Evolutionary conservation across 2,329 filamentous ascomycete species (phyloP), one percentile per base, ranked within the genome.

Genomic region (Ophiosphaerella herpotricha): DNA sequence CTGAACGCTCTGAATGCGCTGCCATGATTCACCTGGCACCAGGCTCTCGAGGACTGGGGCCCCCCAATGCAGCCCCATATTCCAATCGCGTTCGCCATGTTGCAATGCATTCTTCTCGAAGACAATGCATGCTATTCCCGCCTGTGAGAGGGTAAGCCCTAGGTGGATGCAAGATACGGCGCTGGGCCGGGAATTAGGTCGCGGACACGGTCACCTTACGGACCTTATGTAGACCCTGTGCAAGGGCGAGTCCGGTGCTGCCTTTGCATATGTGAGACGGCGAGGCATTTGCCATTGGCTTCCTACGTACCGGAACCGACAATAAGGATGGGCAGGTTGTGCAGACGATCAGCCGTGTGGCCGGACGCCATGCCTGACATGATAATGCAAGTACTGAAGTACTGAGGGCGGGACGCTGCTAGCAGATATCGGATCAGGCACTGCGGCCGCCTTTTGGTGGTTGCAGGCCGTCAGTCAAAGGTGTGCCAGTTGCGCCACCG

Each of bases 21-120:
- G 83, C 48, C 61, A 86, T 80, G 58, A 66, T 11, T 78, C 68
- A 0, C 80, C 67, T 0, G 83, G 80, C 24, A 87, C 71, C 18
- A 86, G 73, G 7, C 74, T 63, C 38, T 79, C 74, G 35, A 87
- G 72, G 1, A 75, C 76, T 0, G 79, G 75, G 7, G 86, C 75
- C 4, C 81, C 82, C 84, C 84, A 87, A 63, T 86, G 82, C 48
- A 87, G 73, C 0, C 84, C 86, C 48, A 87, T 72, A 3, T 83
- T 85, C 85, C 84, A 87, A 54, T 85, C 84, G 72, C 80, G 29
- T 78, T 80, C 48, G 68, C 73, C 36, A 34, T 58, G 52, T 31
- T 80, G 72, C 35, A 79, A 75, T 5, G 62, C 49, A 55, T 84
- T 80, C 36, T 81, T 81, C 68, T 86, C 83, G 60, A 81, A 85